Conservation (phyloP, 306 rosid genomes). For the Casuarina equisetifolia region DNA sequence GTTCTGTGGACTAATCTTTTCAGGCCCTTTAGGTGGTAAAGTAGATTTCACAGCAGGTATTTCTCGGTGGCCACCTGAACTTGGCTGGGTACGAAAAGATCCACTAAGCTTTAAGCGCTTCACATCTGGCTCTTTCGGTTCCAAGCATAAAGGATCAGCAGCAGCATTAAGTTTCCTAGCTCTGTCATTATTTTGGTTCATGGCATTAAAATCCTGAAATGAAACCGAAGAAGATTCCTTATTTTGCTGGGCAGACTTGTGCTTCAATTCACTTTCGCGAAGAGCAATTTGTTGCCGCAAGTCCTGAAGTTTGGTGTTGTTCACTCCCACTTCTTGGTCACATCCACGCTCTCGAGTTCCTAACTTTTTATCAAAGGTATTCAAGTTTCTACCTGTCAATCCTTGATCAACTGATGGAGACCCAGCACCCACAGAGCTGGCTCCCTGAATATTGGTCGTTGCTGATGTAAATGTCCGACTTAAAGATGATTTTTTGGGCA, state of each 20-base stretch:
- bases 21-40: conserved; percentile 44
- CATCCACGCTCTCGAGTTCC: conserved; percentile 45
- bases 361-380: conserved; percentile 38
- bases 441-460: conserved; percentile 35
- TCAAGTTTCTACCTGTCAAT: conserved; percentile 47
- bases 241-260: conserved; percentile 63
- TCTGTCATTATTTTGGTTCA: conserved; percentile 40
- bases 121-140: conserved; percentile 59
- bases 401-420: conserved; percentile 50
- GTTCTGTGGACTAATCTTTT: conserved; percentile 34
- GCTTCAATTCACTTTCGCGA: conserved; percentile 79
- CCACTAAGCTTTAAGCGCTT: conserved; percentile 64
- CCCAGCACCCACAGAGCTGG: conserved; percentile 50
- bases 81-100: conserved; percentile 38
- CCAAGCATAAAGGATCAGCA: conserved; percentile 40
- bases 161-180: conserved; percentile 38
- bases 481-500: conserved; percentile 49
- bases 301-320: conserved; percentile 72
- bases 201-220: conserved; percentile 44
- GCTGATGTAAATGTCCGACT: conserved; percentile 49
- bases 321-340: conserved; percentile 51
- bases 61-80: conserved; percentile 42
- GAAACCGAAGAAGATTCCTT: conserved; percentile 60
- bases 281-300: conserved; percentile 92
- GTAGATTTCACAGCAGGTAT: conserved; percentile 36